phyloP scores from a whole-genome alignment of 257 asterid species.

The Nicotiana tomentosiformis region DNA sequence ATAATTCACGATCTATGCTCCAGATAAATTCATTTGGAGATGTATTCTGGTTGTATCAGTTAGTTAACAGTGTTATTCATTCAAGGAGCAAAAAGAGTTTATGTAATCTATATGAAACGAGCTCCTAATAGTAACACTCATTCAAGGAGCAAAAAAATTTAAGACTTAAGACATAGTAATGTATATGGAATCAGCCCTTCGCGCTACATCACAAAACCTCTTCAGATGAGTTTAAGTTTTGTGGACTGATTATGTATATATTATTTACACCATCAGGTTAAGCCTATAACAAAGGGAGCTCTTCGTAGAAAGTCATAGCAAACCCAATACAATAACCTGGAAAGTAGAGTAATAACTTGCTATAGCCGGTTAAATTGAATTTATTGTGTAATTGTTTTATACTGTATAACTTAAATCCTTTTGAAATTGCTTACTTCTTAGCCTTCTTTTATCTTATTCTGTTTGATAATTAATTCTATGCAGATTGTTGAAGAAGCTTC shows the following conservation, averaged over 20 bases:
- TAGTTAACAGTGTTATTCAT: not conserved
- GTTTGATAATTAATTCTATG: not conserved
- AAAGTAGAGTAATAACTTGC: not conserved
- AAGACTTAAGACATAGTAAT: no score
- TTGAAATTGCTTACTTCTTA: not conserved
- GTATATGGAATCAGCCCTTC: not conserved
- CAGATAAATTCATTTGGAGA: not conserved
- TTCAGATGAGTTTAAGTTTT: not conserved
- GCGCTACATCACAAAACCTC: not conserved
- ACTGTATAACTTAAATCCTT: not conserved
- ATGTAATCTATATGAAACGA: not conserved
- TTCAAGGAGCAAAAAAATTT: not conserved
- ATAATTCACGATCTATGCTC: not conserved
- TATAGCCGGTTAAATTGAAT: not conserved
- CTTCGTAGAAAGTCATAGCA: not conserved
- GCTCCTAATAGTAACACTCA: not conserved
- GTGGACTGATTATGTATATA: not conserved
- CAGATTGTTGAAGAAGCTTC: constrained; percentile 61
- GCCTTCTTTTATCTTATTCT: not conserved
- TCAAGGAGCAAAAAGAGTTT: not conserved
- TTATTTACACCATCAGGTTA: not conserved
- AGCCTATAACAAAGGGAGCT: not conserved
- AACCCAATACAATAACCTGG: not conserved
- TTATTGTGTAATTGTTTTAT: not conserved
- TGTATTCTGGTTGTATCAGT: not conserved